Base-by-base conservation (phyloP, 768 basidiomycete genomes). In the Phylloporus arenicola region DNA sequence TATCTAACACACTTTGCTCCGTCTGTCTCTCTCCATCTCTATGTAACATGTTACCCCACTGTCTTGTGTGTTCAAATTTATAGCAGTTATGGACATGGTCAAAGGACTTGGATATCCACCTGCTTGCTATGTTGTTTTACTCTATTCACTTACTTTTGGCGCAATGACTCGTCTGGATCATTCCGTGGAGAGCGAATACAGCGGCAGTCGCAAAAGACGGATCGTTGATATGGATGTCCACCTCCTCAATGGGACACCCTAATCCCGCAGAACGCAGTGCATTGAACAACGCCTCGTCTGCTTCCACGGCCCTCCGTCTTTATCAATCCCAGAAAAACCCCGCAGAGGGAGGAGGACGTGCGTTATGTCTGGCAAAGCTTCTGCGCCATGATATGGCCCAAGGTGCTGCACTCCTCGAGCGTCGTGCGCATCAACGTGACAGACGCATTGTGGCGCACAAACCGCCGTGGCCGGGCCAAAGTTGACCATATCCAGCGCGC, bases 61-160 rank as follows among this genome's bases (percentile, higher is more conserved):
- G 65, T 45, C 54, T 62, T 31, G 46, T 48, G 46, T 48, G 50
- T 63, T 65, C 63, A 59, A 50, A 56, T 25, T 60, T 61, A 64
- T 56, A 67, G 59, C 54, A 56, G 53, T 52, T 55, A 57, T 67
- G 70, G 62, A 70, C 67, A 62, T 54, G 70, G 76, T 76, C 74
- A 76, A 77, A 72, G 78, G 77, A 79, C 78, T 68, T 69, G 74
- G 76, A 75, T 70, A 64, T 69, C 70, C 71, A 73, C 62, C 68
- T 71, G 69, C 72, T 75, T 73, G 73, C 71, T 75, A 65, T 66
- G 68, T 72, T 79, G 77, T 25, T 41, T 45, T 43, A 40, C 48
- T 47, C n/a, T 47, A 48, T 52, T 46, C 45, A 45, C 43, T 34
- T 24, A 31, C 22, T 51, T 30, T 12, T 48, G 37, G 43, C 45